Evolutionary conservation across 2,329 filamentous ascomycete species (phyloP), one percentile per base, ranked within the genome.

Genomic region (Phyllosticta paracitricarpa): DNA sequence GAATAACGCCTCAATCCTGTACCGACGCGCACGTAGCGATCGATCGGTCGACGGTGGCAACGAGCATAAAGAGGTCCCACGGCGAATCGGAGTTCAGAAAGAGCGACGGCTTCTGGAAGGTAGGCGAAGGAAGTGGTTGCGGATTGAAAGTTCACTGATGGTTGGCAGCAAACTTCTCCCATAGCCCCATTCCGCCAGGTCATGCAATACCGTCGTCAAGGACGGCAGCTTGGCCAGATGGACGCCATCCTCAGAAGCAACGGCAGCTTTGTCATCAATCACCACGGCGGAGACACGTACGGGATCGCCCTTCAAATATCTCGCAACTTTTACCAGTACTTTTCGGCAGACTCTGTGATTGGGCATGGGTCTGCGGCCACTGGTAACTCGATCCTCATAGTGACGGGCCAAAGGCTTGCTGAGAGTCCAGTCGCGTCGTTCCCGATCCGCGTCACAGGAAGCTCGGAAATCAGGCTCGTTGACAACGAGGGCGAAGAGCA

Each of bases 311-410:
- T 83, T 4, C 82, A 84, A 64, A 75, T 83, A 51, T 81, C 82
- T 26, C 78, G 81, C 33, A 84, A 84, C 65, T 71, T 85, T 2
- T 76, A 80, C 63, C 82, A 84, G 66, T 85, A 85, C 66, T 83
- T 82, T 68, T 76, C 73, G 57, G 82, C 81, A 19, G 82, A 84
- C 65, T 73, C 78, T 1, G 65, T 72, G 7, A 76, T 83, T 56
- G 58, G 70, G 6, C 60, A 66, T 12, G 9, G 26, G 1, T 30
- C 19, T 22, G 19, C 53, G 58, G 14, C 17, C 19, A 9, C 51
- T 52, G 79, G 80, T 17, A 84, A 83, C 66, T 62, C 78, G 8
- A 77, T 84, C 57, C 73, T 71, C 26, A 62, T 77, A 40, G 69
- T 65, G 3, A 67, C 74, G 4, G 72, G 71, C 26, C 57, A 61